phyloP scores from a whole-genome alignment of 2,329 filamentous ascomycete species.

The Colletotrichum caudatum region DNA sequence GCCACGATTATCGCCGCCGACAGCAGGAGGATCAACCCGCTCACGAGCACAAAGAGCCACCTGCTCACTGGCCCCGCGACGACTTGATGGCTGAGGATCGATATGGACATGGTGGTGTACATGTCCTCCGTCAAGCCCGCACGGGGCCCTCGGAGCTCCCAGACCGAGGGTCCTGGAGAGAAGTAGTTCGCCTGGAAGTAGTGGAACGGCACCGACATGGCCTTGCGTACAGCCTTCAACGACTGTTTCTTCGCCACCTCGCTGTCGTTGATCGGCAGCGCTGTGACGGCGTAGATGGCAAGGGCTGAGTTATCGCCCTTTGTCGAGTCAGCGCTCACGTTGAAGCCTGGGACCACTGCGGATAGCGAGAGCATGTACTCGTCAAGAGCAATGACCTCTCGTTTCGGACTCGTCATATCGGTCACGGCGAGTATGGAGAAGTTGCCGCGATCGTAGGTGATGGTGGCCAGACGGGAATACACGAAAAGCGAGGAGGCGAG shows the following conservation, averaged over 20 bases:
- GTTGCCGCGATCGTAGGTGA: slow-evolving; percentile 36
- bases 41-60: slow-evolving; percentile 23
- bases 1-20: slow-evolving; percentile 27
- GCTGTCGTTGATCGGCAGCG: slow-evolving; percentile 35
- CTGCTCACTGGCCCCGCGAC: slow-evolving; percentile 34
- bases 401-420: slow-evolving; percentile 23
- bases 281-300: slow-evolving; percentile 38
- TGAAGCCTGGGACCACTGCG: slow-evolving; percentile 31
- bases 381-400: slow-evolving; percentile 19
- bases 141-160: slow-evolving; percentile 28
- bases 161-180: slow-evolving; percentile 16
- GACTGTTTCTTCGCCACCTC: slow-evolving; percentile 37
- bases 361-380: slow-evolving; percentile 36
- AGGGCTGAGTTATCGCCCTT: slow-evolving; percentile 36
- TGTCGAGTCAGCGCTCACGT: slow-evolving; percentile 4
- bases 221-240: slow-evolving; percentile 30
- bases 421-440: slow-evolving; percentile 34
- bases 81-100: slow-evolving; percentile 35
- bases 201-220: slow-evolving; percentile 36
- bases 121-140: slow-evolving; percentile 24
- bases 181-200: slow-evolving; percentile 38
- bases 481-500: slow-evolving; percentile 30
- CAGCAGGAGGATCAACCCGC: slow-evolving; percentile 6
- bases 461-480: slow-evolving; percentile 25
- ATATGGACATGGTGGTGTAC: slow-evolving; percentile 35